Conservation (phyloP, 805 yeast species). For the Ogataea populi-albae region DNA sequence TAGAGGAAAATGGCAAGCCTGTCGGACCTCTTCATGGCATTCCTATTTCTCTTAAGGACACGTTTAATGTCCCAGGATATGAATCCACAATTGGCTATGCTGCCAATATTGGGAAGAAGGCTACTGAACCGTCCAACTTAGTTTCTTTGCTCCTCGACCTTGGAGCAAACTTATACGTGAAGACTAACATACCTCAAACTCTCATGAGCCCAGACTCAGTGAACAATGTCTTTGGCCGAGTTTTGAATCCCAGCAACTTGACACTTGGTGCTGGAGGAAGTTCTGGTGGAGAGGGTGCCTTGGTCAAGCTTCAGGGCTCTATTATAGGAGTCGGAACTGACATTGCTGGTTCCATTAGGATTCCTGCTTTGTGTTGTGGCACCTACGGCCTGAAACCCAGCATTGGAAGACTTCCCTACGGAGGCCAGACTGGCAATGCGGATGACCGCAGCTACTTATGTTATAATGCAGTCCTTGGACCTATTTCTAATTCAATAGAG, state of each 20-base stretch:
- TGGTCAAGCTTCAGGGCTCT: slow-evolving; percentile 51
- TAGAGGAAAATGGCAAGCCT: slow-evolving; percentile 12
- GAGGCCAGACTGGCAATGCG: slow-evolving; percentile 19
- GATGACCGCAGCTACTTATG: slow-evolving; percentile 26
- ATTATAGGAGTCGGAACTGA: slow-evolving; percentile 59
- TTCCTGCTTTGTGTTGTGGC: slow-evolving; percentile 58
- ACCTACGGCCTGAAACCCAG: slow-evolving; percentile 53
- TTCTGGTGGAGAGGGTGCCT: slow-evolving; percentile 60
- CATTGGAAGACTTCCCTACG: slow-evolving; percentile 29
- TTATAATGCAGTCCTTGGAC: slow-evolving; percentile 39
- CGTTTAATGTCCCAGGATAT: slow-evolving; percentile 37
- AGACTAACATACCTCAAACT: slow-evolving; percentile 46
- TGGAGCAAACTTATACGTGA: slow-evolving; percentile 28
- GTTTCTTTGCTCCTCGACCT: slow-evolving; percentile 14
- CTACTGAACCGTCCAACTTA: slow-evolving; percentile 17
- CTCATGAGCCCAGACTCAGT: slow-evolving; percentile 55
- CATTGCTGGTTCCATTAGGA: slow-evolving; percentile 58
- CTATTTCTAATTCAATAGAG: slow-evolving; percentile 44
- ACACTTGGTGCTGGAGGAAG: slow-evolving; percentile 58
- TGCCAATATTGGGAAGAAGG: slow-evolving; percentile 8
- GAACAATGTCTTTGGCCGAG: slow-evolving; percentile 48
- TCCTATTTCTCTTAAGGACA: slow-evolving; percentile 53
- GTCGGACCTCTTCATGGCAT: slow-evolving; percentile 26
- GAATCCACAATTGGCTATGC: slow-evolving; percentile 19
- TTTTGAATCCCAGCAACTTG: slow-evolving; percentile 49